A percentile compares a stretch with the other conserved stretches of the same genome.
Conservation (phyloP, 2,329 filamentous ascomycete genomes). For the Alternaria dauci region DNA sequence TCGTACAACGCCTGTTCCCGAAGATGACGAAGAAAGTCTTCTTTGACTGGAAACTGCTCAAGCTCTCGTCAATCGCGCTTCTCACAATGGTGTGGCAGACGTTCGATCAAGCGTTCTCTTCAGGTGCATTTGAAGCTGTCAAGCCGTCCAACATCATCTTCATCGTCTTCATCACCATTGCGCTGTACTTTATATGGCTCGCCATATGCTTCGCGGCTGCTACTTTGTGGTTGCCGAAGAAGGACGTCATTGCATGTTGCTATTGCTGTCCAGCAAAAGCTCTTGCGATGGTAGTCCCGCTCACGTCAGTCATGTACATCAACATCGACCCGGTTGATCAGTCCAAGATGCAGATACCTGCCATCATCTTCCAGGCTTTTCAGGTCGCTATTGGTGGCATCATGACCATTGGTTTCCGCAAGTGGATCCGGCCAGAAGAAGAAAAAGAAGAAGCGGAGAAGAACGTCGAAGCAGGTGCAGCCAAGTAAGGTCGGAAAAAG, state of each 20-base stretch:
- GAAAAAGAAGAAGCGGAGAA: conserved; percentile 51
- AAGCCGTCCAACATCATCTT: conserved; percentile 70
- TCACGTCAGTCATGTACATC: conserved; percentile 73
- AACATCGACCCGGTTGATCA: conserved; percentile 63
- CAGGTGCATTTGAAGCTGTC: conserved; percentile 66
- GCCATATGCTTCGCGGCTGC: conserved; percentile 66
- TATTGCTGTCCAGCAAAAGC: conserved; percentile 79
- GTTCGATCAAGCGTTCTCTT: conserved; percentile 71
- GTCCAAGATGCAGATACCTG: conserved; percentile 69
- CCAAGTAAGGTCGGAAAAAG: conserved; percentile 5
- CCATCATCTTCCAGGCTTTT: conserved; percentile 65
- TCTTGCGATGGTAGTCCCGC: conserved; percentile 72
- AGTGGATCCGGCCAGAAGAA: conserved; percentile 63
- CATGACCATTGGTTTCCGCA: conserved; percentile 53
- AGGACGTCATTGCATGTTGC: conserved; percentile 73
- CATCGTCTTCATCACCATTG: conserved; percentile 72
- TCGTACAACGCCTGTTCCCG: conserved; percentile 64
- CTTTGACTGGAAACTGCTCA: conserved; percentile 56
- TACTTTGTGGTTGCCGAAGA: conserved; percentile 63
- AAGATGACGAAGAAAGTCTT: conserved; percentile 64
- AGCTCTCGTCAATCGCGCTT: conserved; percentile 56
- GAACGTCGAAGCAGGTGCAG: conserved; percentile 17
- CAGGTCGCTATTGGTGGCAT: conserved; percentile 55
- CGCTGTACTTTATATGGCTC: conserved; percentile 69
- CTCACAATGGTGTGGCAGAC: conserved; percentile 69